These are phyloP conservation scores for Ceratobasidium sp. DNA, from an alignment of 1,284 basidiomycete genomes.

Conservation along the genomic window DNA sequence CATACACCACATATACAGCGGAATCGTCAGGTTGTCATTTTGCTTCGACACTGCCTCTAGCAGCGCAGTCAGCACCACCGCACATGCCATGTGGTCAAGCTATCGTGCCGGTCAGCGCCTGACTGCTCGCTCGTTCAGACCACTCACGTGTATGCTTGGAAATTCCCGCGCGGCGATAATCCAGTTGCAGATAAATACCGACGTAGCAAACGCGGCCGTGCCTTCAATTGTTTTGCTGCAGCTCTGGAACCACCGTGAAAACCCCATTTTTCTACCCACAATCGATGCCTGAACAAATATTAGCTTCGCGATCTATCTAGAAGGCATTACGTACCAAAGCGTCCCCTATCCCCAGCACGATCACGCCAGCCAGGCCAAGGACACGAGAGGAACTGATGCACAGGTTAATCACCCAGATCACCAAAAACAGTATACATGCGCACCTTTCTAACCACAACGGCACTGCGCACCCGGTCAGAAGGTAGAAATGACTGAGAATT, in stretches of 20 bases:
- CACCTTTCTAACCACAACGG: conserved; percentile 95
- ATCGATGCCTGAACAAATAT: conserved; percentile 77
- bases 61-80: conserved; percentile 72
- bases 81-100: conserved; percentile 50
- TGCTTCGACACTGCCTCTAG: conserved; percentile 91
- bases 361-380: conserved; percentile 87
- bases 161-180: conserved; percentile 64
- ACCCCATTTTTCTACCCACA: conserved; percentile 85
- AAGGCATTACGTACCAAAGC: conserved; percentile 71
- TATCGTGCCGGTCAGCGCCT: background rate
- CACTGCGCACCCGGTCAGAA: conserved; percentile 93
- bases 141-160: conserved; percentile 59
- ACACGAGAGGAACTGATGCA: conserved; percentile 70
- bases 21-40: conserved; percentile 93
- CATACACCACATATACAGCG: conserved; percentile 83
- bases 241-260: conserved; percentile 82
- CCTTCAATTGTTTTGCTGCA: conserved; percentile 94
- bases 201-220: conserved; percentile 80
- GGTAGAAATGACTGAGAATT: conserved; percentile 96
- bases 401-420: background rate
- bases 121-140: conserved; percentile 32
- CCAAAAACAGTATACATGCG: conserved; percentile 53
- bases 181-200: conserved; percentile 77
- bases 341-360: conserved; percentile 93
- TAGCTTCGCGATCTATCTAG: background rate